These are phyloP conservation scores for Clarireedia hainanense DNA, from an alignment of 2,329 filamentous ascomycete species.

Conservation along the genomic window DNA sequence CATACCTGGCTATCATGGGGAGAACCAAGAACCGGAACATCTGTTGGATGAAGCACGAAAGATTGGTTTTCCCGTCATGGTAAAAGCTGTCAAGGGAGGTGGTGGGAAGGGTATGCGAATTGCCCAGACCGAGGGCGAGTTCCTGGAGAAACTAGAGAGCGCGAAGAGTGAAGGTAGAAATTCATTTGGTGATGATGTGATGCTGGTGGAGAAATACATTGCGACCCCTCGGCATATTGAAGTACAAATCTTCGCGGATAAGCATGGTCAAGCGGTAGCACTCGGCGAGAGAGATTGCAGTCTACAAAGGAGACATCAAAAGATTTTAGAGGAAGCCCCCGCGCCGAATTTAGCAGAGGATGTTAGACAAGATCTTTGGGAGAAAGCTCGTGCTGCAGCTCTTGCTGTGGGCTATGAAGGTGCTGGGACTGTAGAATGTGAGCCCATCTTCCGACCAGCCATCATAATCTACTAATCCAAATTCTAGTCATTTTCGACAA, in stretches of 20 bases:
- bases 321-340: constrained; percentile 84
- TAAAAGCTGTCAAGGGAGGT: constrained; percentile 75
- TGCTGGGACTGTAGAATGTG: constrained; percentile 82
- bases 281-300: constrained; percentile 85
- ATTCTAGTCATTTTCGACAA: constrained; percentile 75
- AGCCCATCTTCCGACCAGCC: constrained; percentile 26
- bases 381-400: constrained; percentile 56
- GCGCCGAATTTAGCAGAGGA: constrained; percentile 58
- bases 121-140: constrained; percentile 60
- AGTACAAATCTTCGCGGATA: constrained; percentile 84
- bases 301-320: constrained; percentile 80
- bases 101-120: constrained; percentile 83
- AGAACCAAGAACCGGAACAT: constrained; percentile 62
- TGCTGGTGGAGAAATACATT: constrained; percentile 81
- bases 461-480: neutral
- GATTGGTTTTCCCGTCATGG: constrained; percentile 60
- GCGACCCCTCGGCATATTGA: constrained; percentile 76
- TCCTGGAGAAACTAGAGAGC: constrained; percentile 60
- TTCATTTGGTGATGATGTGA: constrained; percentile 76
- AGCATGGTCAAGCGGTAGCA: constrained; percentile 69
- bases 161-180: constrained; percentile 69
- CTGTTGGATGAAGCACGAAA: constrained; percentile 63
- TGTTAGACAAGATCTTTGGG: constrained; percentile 55
- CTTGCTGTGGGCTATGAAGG: constrained; percentile 81
- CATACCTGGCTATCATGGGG: constrained; percentile 90